Base-by-base conservation (phyloP, 1,284 basidiomycete genomes). In the Xerocomus cyaneibrunnescens region DNA sequence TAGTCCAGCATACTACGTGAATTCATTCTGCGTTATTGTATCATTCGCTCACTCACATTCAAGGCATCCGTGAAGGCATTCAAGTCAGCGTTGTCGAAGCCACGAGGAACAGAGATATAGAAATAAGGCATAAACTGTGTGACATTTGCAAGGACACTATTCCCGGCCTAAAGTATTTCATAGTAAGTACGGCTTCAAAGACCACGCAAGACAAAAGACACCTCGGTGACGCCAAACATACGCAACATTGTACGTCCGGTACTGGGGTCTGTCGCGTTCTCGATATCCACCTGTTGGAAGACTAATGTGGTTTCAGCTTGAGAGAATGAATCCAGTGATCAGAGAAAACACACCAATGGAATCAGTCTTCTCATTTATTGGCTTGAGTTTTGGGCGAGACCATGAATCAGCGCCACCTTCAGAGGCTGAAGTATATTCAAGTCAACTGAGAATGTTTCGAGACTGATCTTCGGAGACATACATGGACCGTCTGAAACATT, bases 221-320 rank as follows among this genome's bases (percentile, higher is more conserved):
- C 91, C 74, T 93, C 76, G 3, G 92, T 97, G 5, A 97, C 89
- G 40, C 94, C 94, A 69, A 87, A 98, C 73, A 97, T 83, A 35
- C 91, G 78, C 30, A 97, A 62, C 41, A 77, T 78, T 0, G 81
- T 75, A 2, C 70, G 74, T 22, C 76, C 75, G 7, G 71, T 77
- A 16, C 39, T 51, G 7, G 61, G 60, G 53, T 88, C 85, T 4
- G 77, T 77, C 3, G 84, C 75, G 54, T 91, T 85, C 58, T 95
- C 91, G 10, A 98, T 79, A 57, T 98, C 95, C 52, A 94, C 94
- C 68, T 98, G 95, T 67, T 98, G 94, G 62, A 98, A 97, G 16
- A 88, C 89, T 91, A 52, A 32, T 10, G 31, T 9, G 3, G 7
- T 44, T 34, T 51, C 31, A 48, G 22, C 45, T 42, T 10, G 34